These are phyloP conservation scores for Ascochyta clinopodiicola DNA, from an alignment of 2,329 filamentous ascomycete genomes.

Conservation along the genomic window DNA sequence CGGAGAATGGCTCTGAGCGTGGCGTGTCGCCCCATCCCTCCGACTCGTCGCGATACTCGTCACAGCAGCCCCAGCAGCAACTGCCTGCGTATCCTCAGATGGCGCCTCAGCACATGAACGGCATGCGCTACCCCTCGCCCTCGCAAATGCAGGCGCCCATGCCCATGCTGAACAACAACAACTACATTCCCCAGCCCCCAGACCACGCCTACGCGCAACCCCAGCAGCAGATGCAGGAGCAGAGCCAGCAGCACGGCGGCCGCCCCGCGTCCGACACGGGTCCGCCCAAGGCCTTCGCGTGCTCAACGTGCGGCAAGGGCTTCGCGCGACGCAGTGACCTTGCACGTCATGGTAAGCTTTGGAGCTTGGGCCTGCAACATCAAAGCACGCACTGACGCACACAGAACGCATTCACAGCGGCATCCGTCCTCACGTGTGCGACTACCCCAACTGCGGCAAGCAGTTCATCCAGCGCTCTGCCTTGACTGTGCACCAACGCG, in stretches of 20 bases:
- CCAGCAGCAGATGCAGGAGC: constrained; percentile 44
- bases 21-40: constrained; percentile 62
- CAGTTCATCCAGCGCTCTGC: constrained; percentile 97
- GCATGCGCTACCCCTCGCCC: constrained; percentile 62
- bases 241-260: constrained; percentile 50
- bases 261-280: constrained; percentile 55
- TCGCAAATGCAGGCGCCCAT: constrained; percentile 59
- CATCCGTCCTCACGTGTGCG: constrained; percentile 88
- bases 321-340: constrained; percentile 95
- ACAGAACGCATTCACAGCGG: constrained; percentile 95
- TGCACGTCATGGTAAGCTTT: constrained; percentile 81
- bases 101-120: constrained; percentile 57
- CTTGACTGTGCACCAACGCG: constrained; percentile 90
- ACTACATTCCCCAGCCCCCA: constrained; percentile 59
- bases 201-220: constrained; percentile 56
- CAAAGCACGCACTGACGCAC: constrained; percentile 40
- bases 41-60: constrained; percentile 64
- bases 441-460: constrained; percentile 87
- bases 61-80: constrained; percentile 61
- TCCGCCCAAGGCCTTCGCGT: constrained; percentile 80
- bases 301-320: constrained; percentile 86
- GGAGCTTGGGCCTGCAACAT: constrained; percentile 44
- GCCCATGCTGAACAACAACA: constrained; percentile 62
- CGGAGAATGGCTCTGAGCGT: constrained; percentile 66
- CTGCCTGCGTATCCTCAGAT: constrained; percentile 58